phyloP scores from a whole-genome alignment of 129 eudicot species.

The Chrysanthemum seticuspe region DNA sequence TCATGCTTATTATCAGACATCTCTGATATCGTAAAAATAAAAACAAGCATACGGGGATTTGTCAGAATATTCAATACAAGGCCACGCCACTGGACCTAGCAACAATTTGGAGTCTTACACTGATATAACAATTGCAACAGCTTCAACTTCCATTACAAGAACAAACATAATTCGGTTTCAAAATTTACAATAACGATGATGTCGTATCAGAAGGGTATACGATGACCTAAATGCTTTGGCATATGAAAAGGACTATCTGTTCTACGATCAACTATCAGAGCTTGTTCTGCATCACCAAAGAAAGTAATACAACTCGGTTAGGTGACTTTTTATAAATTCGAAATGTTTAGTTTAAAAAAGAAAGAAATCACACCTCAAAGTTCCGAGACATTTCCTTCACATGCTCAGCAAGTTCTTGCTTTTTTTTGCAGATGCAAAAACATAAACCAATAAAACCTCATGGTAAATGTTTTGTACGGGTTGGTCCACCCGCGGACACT shows the following conservation, averaged over 20 bases:
- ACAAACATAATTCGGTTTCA: slow-evolving; percentile 8
- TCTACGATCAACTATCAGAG: slow-evolving; percentile 23
- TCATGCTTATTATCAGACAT: not conserved
- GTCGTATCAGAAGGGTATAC: not conserved
- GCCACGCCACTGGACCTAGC: not conserved
- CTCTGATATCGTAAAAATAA: not conserved
- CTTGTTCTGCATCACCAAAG: slow-evolving; percentile 40
- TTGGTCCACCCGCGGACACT: no score
- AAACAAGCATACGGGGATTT: not conserved
- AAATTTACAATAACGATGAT: not conserved
- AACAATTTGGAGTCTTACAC: not conserved
- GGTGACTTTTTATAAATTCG: no score
- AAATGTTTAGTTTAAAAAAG: no score
- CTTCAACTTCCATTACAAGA: slow-evolving; percentile 10
- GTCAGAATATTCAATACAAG: not conserved
- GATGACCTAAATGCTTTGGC: not conserved
- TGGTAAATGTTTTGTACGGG: no score
- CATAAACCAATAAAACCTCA: no score
- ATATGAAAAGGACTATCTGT: no score
- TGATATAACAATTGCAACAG: not conserved
- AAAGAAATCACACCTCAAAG: no score
- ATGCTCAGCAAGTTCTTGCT: no score
- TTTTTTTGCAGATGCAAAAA: no score
- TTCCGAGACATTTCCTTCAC: no score
- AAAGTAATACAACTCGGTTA: not conserved